Conservation (phyloP, 345 rosid species). For the Citrus australasica region DNA sequence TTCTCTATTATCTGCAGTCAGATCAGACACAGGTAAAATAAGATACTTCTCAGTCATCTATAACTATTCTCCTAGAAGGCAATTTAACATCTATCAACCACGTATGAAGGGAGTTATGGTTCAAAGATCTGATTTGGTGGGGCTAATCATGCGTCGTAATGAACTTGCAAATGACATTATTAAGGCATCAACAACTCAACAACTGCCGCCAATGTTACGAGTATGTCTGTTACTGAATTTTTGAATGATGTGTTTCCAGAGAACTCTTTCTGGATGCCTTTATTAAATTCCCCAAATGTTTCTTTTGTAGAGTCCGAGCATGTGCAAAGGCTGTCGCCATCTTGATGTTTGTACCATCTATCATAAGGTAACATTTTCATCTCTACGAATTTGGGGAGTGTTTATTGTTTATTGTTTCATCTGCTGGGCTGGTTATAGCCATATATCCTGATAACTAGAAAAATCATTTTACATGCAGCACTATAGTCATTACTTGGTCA, state of each 20-base stretch:
- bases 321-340: constrained; percentile 90
- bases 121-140: constrained; percentile 84
- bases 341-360: constrained; percentile 78
- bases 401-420: not conserved
- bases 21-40: constrained; percentile 74
- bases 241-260: not conserved
- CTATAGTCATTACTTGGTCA: not conserved
- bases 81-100: constrained; percentile 13
- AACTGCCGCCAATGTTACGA: constrained; percentile 83
- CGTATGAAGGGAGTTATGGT: constrained; percentile 67
- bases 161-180: constrained; percentile 82
- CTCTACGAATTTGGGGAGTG: not conserved
- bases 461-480: not conserved
- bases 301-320: constrained; percentile 61
- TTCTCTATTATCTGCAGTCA: constrained; percentile 83
- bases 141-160: constrained; percentile 93
- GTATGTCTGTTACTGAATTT: constrained; percentile 38
- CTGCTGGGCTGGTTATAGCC: not conserved
- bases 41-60: constrained; percentile 5
- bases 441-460: not conserved
- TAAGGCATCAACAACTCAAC: constrained; percentile 65
- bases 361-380: constrained; percentile 70
- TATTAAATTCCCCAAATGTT: constrained; percentile 11
- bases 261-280: constrained; percentile 5
- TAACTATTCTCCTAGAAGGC: constrained; percentile 6